Evolutionary conservation across 768 basidiomycete species (phyloP), one percentile per base, ranked within the genome.

Genomic region (Chalciporus sphaerocephalus): DNA sequence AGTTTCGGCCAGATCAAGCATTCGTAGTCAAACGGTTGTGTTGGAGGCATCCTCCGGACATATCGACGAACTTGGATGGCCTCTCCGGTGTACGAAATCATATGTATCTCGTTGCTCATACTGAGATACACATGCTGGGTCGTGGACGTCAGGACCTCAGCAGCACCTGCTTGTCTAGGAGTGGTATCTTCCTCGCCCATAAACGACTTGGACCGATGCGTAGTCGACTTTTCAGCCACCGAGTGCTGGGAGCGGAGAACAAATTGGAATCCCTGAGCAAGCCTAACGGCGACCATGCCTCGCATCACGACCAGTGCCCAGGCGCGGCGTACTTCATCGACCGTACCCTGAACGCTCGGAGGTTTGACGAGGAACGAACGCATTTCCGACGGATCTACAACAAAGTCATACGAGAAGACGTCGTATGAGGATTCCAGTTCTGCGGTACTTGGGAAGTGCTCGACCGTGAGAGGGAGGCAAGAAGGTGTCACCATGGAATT

Each of bases 191-290:
- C 83, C 30, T 84, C 83, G 0, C 70, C 67, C 47, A 77, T 56
- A 53, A 84, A 81, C 20, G 81, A 79, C 54, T 81, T 80, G 16
- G 74, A 64, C 44, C 81, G 72, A 23, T 78, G 67, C 37, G 74
- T 55, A 9, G 60, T 46, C 45, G 64, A 48, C n/a, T 62, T 64
- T 25, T 71, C 70, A 13, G 71, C 65, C 38, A 54, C 48, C 1
- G 45, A 42, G 25, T 57, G 61, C 13, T 59, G 51, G 8, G 79
- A 74, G 18, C 74, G 73, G 15, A 93, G 69, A 17, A 96, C 81
- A 56, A 97, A 90, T 61, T 97, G 95, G 66, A 97, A 98, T 17
- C 94, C 94, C 64, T 97, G 92, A 11, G 88, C 83, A 11, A 98
- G 75, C 18, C 95, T 77, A 36, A 96, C 84, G 4, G 89, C 92